phyloP scores from a whole-genome alignment of 2,329 filamentous ascomycete genomes.

The Berkeleyomyces rouxiae region DNA sequence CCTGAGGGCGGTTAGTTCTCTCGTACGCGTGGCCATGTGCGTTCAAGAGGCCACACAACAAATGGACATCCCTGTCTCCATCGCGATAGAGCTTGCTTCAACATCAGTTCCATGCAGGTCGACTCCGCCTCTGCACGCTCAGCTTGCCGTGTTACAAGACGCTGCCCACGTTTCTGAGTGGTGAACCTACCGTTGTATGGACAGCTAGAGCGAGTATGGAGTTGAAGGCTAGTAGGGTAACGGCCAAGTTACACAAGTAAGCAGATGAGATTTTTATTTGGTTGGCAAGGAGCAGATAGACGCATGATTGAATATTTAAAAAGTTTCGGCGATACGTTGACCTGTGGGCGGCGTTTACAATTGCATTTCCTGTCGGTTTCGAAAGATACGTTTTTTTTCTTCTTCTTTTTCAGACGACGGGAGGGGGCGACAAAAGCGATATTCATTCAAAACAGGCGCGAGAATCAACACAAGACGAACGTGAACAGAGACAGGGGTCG shows the following conservation, averaged over 20 bases:
- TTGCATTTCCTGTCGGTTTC: not conserved
- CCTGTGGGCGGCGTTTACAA: conserved; percentile 3
- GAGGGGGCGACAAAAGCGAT: not conserved
- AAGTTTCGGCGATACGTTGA: conserved; percentile 1
- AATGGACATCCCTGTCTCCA: not conserved
- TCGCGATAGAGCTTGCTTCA: not conserved
- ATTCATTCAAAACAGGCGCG: conserved; percentile 1
- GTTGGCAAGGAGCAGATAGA: not conserved
- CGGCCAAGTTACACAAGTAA: not conserved
- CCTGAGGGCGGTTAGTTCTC: too few species aligned
- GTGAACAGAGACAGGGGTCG: not conserved
- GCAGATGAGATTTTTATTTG: not conserved
- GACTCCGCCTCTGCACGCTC: not conserved
- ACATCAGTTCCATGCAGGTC: too few species aligned
- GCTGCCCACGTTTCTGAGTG: not conserved
- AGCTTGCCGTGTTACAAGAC: not conserved
- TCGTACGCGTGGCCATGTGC: too few species aligned
- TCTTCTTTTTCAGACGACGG: not conserved
- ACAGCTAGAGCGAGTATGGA: too few species aligned
- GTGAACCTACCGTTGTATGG: not conserved
- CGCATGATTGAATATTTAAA: not conserved
- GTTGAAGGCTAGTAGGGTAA: not conserved
- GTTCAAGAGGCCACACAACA: too few species aligned
- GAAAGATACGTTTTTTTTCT: not conserved
- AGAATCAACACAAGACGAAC: conserved; percentile 2